Percentiles rank a stretch among this genome's conserved stretches.
These are phyloP conservation scores for Cicer pinnatifidum DNA, from an alignment of 306 rosid genomes.

Conservation along the genomic window DNA sequence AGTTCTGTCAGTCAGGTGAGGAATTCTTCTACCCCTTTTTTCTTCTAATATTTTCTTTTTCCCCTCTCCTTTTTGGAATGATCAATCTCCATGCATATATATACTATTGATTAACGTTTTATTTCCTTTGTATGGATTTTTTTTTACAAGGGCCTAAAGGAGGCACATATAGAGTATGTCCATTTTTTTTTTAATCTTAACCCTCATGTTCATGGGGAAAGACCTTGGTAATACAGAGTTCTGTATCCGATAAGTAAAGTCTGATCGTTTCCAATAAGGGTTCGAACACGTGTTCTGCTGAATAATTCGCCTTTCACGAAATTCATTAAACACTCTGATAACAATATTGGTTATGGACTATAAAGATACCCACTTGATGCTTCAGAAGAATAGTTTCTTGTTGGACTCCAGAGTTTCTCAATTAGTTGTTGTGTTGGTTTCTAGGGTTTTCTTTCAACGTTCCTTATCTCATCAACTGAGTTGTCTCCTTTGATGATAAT, in stretches of 20 bases:
- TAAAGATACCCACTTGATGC: neutral
- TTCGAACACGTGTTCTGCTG: too few species aligned
- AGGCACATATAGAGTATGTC: neutral
- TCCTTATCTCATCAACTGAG: neutral
- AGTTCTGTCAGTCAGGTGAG: constrained; percentile 71
- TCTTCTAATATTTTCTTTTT: neutral
- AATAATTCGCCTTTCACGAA: too few species aligned
- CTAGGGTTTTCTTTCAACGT: neutral
- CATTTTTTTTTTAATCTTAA: too few species aligned
- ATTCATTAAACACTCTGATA: too few species aligned
- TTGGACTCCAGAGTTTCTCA: constrained; percentile 23
- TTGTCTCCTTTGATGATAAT: constrained; percentile 5
- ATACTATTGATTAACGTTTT: constrained; percentile 10
- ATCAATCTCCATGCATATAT: constrained; percentile 26
- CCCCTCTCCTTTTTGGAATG: neutral
- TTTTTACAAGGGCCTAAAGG: constrained; percentile 10
- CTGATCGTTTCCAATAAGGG: too few species aligned
- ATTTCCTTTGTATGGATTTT: constrained; percentile 10
- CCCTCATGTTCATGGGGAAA: too few species aligned
- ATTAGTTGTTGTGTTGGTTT: neutral
- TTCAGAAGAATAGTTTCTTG: constrained; percentile 18
- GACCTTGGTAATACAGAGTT: too few species aligned
- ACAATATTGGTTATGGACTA: too few species aligned
- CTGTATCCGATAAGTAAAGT: too few species aligned
- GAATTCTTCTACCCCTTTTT: constrained; percentile 25